These are phyloP conservation scores for Geotrichum fermentans DNA, from an alignment of 1,139 yeast genomes.

Conservation along the genomic window DNA sequence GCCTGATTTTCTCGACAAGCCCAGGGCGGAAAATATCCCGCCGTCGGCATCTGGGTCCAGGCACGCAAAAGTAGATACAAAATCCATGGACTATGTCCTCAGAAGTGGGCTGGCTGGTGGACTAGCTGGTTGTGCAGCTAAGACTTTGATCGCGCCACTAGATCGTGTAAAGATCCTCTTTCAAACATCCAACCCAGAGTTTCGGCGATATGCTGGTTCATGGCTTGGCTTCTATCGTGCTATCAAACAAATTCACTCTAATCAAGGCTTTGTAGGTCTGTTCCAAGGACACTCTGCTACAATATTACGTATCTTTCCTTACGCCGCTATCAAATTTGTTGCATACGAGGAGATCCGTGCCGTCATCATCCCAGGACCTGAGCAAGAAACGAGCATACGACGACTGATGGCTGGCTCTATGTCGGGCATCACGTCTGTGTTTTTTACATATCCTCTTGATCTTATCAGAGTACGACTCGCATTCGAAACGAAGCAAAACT, in stretches of 20 bases:
- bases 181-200: conserved; percentile 92
- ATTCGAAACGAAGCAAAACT: conserved; percentile 57
- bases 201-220: conserved; percentile 72
- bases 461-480: conserved; percentile 87
- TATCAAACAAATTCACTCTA: conserved; percentile 55
- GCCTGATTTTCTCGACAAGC: neutral
- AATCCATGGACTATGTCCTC: conserved; percentile 69
- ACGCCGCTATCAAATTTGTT: conserved; percentile 96
- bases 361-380: conserved; percentile 65
- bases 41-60: neutral
- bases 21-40: neutral
- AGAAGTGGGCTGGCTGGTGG: conserved; percentile 94
- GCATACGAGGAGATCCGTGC: conserved; percentile 90
- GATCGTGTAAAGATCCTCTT: conserved; percentile 91
- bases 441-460: conserved; percentile 88
- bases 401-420: conserved; percentile 85
- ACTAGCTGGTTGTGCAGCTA: conserved; percentile 90
- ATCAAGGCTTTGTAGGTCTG: conserved; percentile 77
- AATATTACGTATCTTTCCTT: conserved; percentile 83
- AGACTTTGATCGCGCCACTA: conserved; percentile 89
- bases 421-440: conserved; percentile 79
- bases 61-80: conserved; percentile 47
- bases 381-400: conserved; percentile 72
- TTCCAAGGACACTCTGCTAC: conserved; percentile 97
- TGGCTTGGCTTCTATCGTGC: conserved; percentile 73